Evolutionary conservation across 78 protist species (phyloP).

Genomic region (Speleostelium caveatum): DNA sequence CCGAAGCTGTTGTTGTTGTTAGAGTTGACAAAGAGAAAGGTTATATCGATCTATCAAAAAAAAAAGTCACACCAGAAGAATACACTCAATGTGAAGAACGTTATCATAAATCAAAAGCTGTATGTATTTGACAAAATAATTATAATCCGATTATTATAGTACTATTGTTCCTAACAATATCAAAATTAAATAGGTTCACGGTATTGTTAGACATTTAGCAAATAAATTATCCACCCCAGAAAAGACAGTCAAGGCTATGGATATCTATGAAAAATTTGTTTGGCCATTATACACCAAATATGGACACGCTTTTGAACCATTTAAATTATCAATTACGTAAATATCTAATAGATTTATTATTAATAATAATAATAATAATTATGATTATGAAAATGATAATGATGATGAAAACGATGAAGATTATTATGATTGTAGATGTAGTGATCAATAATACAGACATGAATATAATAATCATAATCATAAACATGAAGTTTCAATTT

Average conservation of each 20-base stretch:
- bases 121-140: conserved; percentile 13
- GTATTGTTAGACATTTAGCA: conserved; percentile 94
- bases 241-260: conserved; percentile 40
- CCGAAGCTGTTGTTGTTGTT: conserved; percentile 96
- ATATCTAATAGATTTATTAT: background rate
- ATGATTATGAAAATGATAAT: background rate
- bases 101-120: conserved; percentile 92
- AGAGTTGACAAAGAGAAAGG: conserved; percentile 99
- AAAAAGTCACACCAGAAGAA: conserved; percentile 95
- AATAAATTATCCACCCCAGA: conserved; percentile 47
- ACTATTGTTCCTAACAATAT: background rate
- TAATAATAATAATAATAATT: background rate
- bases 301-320: conserved; percentile 97
- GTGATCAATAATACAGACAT: no score
- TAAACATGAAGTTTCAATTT: no score
- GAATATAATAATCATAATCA: no score
- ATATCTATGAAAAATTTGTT: conserved; percentile 80
- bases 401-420: background rate
- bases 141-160: background rate
- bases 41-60: conserved; percentile 98
- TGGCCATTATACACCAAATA: conserved; percentile 93
- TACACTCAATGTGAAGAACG: conserved; percentile 88
- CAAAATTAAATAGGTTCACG: conserved; percentile 80
- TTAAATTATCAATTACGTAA: conserved; percentile 86
- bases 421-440: no score